Evolutionary conservation across 1,284 basidiomycete genomes (phyloP).

Genomic region (Leccinum solheimii): DNA sequence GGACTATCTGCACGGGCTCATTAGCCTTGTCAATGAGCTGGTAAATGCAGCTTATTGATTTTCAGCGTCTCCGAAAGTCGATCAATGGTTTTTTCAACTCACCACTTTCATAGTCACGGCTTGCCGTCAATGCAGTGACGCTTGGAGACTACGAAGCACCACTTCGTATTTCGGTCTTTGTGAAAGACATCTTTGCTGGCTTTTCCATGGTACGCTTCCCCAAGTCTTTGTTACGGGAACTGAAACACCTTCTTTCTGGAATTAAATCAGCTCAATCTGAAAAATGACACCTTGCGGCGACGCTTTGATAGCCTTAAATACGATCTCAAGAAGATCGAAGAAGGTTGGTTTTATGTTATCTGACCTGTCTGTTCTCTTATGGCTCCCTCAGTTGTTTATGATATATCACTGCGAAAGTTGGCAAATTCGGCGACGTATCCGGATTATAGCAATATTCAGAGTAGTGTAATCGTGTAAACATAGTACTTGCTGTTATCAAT

Average conservation of each 20-base stretch:
- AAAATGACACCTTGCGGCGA: slow-evolving; percentile 77
- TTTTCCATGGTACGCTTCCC: slow-evolving; percentile 68
- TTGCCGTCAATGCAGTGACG: slow-evolving; percentile 82
- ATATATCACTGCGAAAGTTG: slow-evolving; percentile 77
- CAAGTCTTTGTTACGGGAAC: slow-evolving; percentile 3
- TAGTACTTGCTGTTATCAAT: background rate
- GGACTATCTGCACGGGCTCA: slow-evolving; percentile 85
- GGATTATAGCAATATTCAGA: background rate
- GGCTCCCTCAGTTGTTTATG: slow-evolving; percentile 68
- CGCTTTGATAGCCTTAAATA: slow-evolving; percentile 84
- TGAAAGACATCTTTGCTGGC: slow-evolving; percentile 79
- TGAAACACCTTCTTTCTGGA: slow-evolving; percentile 10
- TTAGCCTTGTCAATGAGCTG: slow-evolving; percentile 80
- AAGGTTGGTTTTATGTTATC: slow-evolving; percentile 51
- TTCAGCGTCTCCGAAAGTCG: background rate
- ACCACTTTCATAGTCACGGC: slow-evolving; percentile 57
- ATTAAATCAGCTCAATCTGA: slow-evolving; percentile 68
- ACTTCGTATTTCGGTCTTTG: slow-evolving; percentile 75
- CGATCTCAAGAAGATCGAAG: slow-evolving; percentile 88
- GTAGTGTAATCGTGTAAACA: background rate
- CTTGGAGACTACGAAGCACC: slow-evolving; percentile 81
- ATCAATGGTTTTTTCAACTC: slow-evolving; percentile 3
- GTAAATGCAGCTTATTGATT: slow-evolving; percentile 42
- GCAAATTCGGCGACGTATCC: slow-evolving; percentile 16
- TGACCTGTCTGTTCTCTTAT: slow-evolving; percentile 10